A percentile compares a stretch with the other conserved stretches of the same genome.
These are phyloP conservation scores for Geotrichum klebahnii DNA, from an alignment of 1,139 yeast genomes.

Conservation along the genomic window DNA sequence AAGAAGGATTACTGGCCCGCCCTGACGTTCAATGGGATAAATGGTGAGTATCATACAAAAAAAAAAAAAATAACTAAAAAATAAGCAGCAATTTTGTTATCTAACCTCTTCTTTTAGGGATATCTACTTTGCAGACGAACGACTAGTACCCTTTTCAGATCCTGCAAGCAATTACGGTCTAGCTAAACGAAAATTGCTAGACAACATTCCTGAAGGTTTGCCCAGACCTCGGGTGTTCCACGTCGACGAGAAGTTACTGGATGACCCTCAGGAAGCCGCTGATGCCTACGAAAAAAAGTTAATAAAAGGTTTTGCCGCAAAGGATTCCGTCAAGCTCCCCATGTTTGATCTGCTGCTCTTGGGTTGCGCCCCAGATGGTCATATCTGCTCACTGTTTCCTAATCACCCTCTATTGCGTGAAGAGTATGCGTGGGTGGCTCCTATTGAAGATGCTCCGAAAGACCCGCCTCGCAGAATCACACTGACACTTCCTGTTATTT, in stretches of 20 bases:
- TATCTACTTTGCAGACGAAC: conserved; percentile 92
- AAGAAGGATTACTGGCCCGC: conserved; percentile 75
- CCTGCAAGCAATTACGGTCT: conserved; percentile 86
- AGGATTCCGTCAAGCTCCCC: conserved; percentile 91
- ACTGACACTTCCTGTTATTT: conserved; percentile 87
- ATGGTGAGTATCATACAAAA: conserved; percentile 54
- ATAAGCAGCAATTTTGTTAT: neutral
- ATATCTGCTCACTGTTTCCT: conserved; percentile 92
- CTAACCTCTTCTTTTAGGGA: conserved; percentile 42
- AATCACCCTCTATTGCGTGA: conserved; percentile 86
- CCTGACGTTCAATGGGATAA: conserved; percentile 77
- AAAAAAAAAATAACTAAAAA: neutral
- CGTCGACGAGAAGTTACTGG: conserved; percentile 69
- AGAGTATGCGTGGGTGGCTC: conserved; percentile 92
- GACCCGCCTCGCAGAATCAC: conserved; percentile 89
- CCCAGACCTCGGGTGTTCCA: conserved; percentile 71
- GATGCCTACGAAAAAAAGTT: conserved; percentile 83
- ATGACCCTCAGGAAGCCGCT: conserved; percentile 91
- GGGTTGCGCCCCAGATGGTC: conserved; percentile 99
- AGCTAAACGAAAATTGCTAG: conserved; percentile 78
- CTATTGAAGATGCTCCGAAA: conserved; percentile 86
- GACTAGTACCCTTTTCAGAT: conserved; percentile 83
- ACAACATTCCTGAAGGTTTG: conserved; percentile 49
- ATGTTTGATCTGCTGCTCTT: conserved; percentile 84
- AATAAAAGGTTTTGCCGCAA: conserved; percentile 88